Evolutionary conservation across 2,329 filamentous ascomycete species (phyloP).

Genomic region (Coccinonectria pachysandricola): DNA sequence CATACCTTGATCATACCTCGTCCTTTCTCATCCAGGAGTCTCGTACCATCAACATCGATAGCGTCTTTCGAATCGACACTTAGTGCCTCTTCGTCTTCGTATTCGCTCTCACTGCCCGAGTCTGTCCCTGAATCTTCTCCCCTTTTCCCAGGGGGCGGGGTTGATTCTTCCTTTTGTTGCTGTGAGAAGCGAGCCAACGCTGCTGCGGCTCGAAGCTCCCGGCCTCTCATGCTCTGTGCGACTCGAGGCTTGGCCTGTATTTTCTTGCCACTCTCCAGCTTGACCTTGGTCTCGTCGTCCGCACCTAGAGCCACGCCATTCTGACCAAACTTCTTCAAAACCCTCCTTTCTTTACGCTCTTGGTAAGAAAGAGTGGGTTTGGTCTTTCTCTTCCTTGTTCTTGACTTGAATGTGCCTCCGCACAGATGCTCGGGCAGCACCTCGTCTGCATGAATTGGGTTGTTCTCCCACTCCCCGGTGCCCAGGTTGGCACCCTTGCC

Average conservation of each 20-base stretch:
- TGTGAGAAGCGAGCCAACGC: conserved; percentile 63
- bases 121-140: conserved; percentile 29
- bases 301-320: conserved; percentile 60
- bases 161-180: conserved; percentile 35
- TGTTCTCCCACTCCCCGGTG: conserved; percentile 48
- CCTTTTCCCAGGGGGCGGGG: conserved; percentile 24
- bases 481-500: conserved; percentile 56
- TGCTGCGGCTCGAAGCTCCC: conserved; percentile 67
- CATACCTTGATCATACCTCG: conserved; percentile 64
- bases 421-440: conserved; percentile 62
- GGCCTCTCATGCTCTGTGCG: conserved; percentile 61
- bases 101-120: conserved; percentile 37
- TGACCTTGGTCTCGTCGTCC: conserved; percentile 54
- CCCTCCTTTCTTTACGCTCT: conserved; percentile 62
- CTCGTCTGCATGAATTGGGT: conserved; percentile 43
- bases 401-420: conserved; percentile 65
- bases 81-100: conserved; percentile 34
- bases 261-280: conserved; percentile 56
- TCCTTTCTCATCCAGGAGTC: conserved; percentile 56
- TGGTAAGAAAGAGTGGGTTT: conserved; percentile 51
- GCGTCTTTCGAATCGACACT: conserved; percentile 40
- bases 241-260: conserved; percentile 59
- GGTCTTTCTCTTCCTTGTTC: conserved; percentile 44
- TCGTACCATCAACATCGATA: conserved; percentile 53
- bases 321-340: conserved; percentile 65